Evolutionary conservation across 169 alveolate species (phyloP).

Genomic region (Cryptosporidium parvum): DNA sequence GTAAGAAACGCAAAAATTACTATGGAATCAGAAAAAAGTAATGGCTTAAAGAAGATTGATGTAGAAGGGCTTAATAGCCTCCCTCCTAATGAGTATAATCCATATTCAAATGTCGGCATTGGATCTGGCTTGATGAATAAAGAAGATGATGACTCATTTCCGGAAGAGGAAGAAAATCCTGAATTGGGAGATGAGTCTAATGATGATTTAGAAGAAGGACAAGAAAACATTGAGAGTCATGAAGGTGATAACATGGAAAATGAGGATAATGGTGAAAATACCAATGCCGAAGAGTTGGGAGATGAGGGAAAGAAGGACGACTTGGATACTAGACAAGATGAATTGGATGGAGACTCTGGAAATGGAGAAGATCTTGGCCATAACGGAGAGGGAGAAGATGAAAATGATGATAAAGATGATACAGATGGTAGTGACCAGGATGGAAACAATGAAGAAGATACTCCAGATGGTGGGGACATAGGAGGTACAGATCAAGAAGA

Average conservation of each 20-base stretch:
- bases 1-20: not conserved
- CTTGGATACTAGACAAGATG: not conserved
- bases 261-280: slow-evolving; percentile 1
- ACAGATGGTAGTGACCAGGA: not conserved
- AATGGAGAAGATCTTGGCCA: not conserved
- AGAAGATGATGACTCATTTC: not conserved
- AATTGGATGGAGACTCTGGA: not conserved
- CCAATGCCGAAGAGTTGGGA: not conserved
- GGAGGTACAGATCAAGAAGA: not conserved
- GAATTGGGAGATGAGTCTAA: not conserved
- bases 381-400: not conserved
- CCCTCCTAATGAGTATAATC: slow-evolving; percentile 8
- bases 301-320: not conserved
- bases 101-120: not conserved
- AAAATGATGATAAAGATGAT: not conserved
- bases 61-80: slow-evolving; percentile 22
- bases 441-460: not conserved
- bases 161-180: not conserved
- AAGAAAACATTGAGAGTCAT: not conserved
- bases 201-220: not conserved
- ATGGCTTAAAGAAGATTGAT: slow-evolving; percentile 25
- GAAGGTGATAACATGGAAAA: not conserved
- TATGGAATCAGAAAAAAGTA: not conserved
- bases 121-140: not conserved
- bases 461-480: too few relatives aligned